Percentiles rank a stretch among this genome's conserved stretches.
Conservation (phyloP, 208 protist genomes). For the Crithidia brevicula region DNA sequence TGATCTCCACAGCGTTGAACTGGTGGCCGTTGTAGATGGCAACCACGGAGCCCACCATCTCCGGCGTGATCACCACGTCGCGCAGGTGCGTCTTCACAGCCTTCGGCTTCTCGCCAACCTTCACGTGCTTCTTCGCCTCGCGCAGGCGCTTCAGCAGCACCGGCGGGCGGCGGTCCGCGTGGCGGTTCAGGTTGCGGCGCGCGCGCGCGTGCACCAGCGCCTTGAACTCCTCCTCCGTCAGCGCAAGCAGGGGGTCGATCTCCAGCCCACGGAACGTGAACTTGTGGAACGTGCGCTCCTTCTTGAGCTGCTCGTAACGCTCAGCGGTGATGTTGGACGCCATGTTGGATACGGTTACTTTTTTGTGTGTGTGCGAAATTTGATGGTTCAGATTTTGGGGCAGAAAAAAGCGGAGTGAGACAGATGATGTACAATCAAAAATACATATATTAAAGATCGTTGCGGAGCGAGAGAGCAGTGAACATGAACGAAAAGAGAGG, state of each 20-base stretch:
- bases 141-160: constrained; percentile 97
- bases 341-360: constrained; percentile 38
- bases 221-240: constrained; percentile 95
- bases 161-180: constrained; percentile 91
- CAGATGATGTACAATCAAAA: too few relatives aligned
- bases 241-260: constrained; percentile 95
- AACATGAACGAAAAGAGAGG: too few relatives aligned
- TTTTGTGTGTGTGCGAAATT: too few relatives aligned
- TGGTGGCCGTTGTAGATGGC: constrained; percentile 99
- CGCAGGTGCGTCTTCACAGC: constrained; percentile 99
- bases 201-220: constrained; percentile 94
- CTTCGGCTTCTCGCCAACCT: constrained; percentile 97
- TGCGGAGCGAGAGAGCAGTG: too few relatives aligned
- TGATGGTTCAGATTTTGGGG: too few relatives aligned
- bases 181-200: constrained; percentile 95
- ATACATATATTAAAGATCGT: too few relatives aligned
- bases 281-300: constrained; percentile 98
- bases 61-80: constrained; percentile 99
- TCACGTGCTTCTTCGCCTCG: constrained; percentile 96
- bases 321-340: constrained; percentile 81
- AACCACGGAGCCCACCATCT: constrained; percentile 99
- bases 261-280: constrained; percentile 97
- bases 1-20: constrained; percentile 99
- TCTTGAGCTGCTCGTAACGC: constrained; percentile 94
- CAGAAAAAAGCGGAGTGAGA: too few relatives aligned